Evolutionary conservation across 305 asterid species (phyloP), one percentile per base, ranked within the genome.

Genomic region (Ruellia speciosa): DNA sequence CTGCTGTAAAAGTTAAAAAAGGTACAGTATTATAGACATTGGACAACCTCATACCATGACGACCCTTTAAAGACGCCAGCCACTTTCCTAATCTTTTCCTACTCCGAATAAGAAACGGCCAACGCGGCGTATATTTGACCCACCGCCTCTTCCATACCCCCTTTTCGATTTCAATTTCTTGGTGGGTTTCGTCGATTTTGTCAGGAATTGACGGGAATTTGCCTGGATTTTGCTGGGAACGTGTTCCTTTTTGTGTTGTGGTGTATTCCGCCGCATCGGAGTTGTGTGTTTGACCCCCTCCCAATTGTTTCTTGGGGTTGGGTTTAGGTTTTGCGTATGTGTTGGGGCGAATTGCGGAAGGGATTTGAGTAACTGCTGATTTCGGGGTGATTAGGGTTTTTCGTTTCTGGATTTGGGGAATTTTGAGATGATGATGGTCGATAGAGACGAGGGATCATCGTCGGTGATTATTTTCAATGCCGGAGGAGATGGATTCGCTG

Each of bases 381-480:
- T 46, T 59, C 16, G 17, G 28, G 52, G 53, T 39, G 59, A 17
- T 57, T 56, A 58, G 70, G 60, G 66, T 60, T 55, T 46, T 28
- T 15, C 1, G 14, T 6, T 0, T 10, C 54, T 28, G 9, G 9
- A 16, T 55, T 14, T 37, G 59, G 46, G 60, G 54, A 24, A 4
- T 24, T 62, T 53, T 64, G 79, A 70, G 67, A 78, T 78, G 79
- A 72, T 75, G 72, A 69, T 65, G 72, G 67, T 67, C 59, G 71
- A 66, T 67, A 60, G 66, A 19, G 73, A 63, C 19, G 77, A 75
- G 59, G 75, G 75, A 75, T 72, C 77, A 11, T 59, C 78, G 67
- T 49, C 43, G 63, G 17, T 16, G 4, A 62, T 60, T 59, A 62
- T 60, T 3, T 49, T 59, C 54, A 16, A 34, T 49, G 46, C 31